Evolutionary conservation across 2,329 filamentous ascomycete genomes (phyloP).

Genomic region (Penicillium sp.): DNA sequence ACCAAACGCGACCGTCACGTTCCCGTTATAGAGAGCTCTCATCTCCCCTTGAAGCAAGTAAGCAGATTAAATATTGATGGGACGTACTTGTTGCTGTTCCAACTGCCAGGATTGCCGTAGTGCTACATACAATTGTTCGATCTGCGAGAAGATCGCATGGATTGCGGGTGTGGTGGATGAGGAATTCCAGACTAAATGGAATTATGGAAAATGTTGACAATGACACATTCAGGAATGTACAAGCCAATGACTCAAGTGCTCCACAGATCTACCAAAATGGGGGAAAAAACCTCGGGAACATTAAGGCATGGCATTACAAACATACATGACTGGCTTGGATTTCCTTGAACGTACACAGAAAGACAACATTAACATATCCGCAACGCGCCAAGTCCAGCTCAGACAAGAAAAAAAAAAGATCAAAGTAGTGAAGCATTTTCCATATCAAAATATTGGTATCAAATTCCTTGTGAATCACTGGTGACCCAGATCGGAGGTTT

Average conservation of each 20-base stretch:
- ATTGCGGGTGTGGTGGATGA: background rate
- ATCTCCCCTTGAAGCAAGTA: too few species aligned
- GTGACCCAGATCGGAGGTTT: constrained; percentile 4
- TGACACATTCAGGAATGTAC: background rate
- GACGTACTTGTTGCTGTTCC: too few species aligned
- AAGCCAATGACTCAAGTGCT: too few species aligned
- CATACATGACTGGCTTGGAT: constrained; percentile 11
- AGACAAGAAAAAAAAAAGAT: constrained; percentile 3
- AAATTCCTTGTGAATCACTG: constrained; percentile 9
- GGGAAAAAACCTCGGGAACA: constrained; percentile 3
- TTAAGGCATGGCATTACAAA: constrained; percentile 19
- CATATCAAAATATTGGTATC: constrained; percentile 11
- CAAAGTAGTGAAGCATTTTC: background rate
- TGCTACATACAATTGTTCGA: background rate
- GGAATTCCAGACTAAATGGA: too few species aligned
- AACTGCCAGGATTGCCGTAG: background rate
- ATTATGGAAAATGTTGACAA: background rate
- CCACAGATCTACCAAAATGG: background rate
- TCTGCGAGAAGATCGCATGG: background rate
- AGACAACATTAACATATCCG: constrained; percentile 12
- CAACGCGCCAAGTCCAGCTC: constrained; percentile 15
- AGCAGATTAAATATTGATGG: too few species aligned
- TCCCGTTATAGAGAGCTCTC: too few species aligned
- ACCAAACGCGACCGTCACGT: background rate
- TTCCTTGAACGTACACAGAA: constrained; percentile 9